A percentile compares a stretch with the other conserved stretches of the same genome.
Conservation (phyloP, 106 monocot genomes). For the Triglochin maritima region DNA sequence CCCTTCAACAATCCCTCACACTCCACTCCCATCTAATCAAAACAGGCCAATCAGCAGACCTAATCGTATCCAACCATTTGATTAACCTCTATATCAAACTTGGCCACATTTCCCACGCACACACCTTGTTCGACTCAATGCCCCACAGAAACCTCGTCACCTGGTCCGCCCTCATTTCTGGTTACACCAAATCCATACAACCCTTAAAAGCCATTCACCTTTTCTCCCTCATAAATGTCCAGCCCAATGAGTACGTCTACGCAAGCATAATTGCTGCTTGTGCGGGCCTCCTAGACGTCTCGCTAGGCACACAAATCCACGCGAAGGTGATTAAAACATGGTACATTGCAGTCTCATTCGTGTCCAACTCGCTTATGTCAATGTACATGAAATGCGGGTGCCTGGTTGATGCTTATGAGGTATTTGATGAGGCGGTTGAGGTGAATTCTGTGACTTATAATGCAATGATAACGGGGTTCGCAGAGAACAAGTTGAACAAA, state of each 20-base stretch:
- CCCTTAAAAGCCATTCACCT: conserved; percentile 21
- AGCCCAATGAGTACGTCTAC: conserved; percentile 50
- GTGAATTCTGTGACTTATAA: conserved; percentile 51
- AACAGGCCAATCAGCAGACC: conserved; percentile 14
- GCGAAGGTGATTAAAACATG: conserved; percentile 33
- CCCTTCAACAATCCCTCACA: conserved; percentile 10
- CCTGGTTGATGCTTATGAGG: conserved; percentile 20
- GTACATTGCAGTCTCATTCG: conserved; percentile 36
- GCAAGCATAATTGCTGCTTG: conserved; percentile 40
- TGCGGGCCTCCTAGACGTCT: conserved; percentile 19
- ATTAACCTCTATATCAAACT: conserved; percentile 53
- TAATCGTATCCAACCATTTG: conserved; percentile 46
- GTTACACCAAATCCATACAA: conserved; percentile 29
- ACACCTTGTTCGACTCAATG: conserved; percentile 35
- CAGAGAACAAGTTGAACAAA: conserved; percentile 21
- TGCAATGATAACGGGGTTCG: conserved; percentile 44
- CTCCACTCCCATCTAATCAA: conserved; percentile 34
- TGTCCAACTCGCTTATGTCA: conserved; percentile 50
- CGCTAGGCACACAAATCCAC: conserved; percentile 35
- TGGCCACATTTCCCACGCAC: conserved; percentile 19
- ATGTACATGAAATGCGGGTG: conserved; percentile 57
- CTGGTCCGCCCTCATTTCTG: conserved; percentile 47
- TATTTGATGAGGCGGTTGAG: conserved; percentile 26
- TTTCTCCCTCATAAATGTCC: conserved; percentile 30
- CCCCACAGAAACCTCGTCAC: conserved; percentile 33